Base-by-base conservation (phyloP, 202 grass and related monocot species). In the Elaeis oleifera region DNA sequence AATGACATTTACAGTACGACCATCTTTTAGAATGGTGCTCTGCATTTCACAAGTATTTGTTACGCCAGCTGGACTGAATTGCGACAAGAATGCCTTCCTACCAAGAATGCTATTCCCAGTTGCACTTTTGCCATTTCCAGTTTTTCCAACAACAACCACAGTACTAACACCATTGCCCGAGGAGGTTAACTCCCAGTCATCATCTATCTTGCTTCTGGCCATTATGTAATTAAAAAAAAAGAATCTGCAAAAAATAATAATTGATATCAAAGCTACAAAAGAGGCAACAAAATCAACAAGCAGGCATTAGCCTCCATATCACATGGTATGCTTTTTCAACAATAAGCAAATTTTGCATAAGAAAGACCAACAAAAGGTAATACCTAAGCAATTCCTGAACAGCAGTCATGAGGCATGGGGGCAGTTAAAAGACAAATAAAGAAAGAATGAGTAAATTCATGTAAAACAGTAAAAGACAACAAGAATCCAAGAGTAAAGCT, bases 61-160 rank as follows among this genome's bases (percentile, higher is more conserved):
- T 29, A 90, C 91, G 59, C 81, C 83, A 69, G 32, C 58, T 65
- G 83, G 76, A 65, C 79, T 74, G 58, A 74, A 68, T 65, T 80
- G 74, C 2, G 92, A 97, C 60, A 75, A 56, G 68, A 97, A 97
- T 52, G 72, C 81, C 61, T 88, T 83, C 58, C 71, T 76, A 49
- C 92, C 87, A 64, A 97, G 79, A 69, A 97, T 97, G 62, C 87
- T 86, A 76, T 97, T 97, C 20, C 87, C 92, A 23, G 92, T 96
- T 50, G 92, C 87, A 83, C 92, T 97, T 69, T 97, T 97, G 8
- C 92, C 92, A 13, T 81, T 91, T 1, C 92, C 92, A 52, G 90
- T 82, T 76, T 96, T 96, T 55, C 92, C 92, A 64, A 89, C 82
- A 18, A 91, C 84, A 73, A 96, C 92, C 4, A 91, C 18, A n/a